Evolutionary conservation across 1,284 basidiomycete species (phyloP), one percentile per base, ranked within the genome.

Genomic region (Athelia sp.): DNA sequence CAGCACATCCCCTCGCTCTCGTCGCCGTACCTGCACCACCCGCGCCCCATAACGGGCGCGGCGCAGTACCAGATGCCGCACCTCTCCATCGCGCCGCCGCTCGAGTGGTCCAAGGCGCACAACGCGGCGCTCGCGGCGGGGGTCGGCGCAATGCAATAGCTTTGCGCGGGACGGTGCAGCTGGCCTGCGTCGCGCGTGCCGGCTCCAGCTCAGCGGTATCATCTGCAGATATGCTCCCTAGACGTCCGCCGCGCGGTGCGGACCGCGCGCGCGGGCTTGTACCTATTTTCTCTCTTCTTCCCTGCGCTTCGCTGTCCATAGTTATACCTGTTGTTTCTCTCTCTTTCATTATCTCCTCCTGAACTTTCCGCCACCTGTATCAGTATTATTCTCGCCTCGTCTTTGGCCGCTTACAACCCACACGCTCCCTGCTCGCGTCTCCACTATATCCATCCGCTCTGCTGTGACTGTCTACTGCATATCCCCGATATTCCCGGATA

Each of bases 1-100:
- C 36, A n/a, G 15, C 8, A n/a, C 66, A 56, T 50, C 59, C 49
- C 49, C 53, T 40, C 36, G 36, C 36, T 21, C 15, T 40, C 31
- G 24, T 53, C 56, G 10, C 58, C 72, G 1, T 72, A 76, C 52
- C 65, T 75, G 19, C 70, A 71, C 35, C 69, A 74, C 11, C 67
- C 71, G 0, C 66, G 67, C 42, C 61, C 65, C 8, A 17, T 40
- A 11, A 48, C 67, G 22, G 62, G 61, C 21, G 68, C 68, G 22
- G 73, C 74, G 42, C 55, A 63, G 1, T 73, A 66, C 46, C 47
- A 60, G 2, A 50, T 70, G 8, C 36, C 36, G 15, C 36, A 40
- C 36, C n/a, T 40, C 8, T 40, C 36, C 6, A n/a, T 40, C 36
- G n/a, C n/a, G n/a, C 36, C 6, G 15, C 36, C 36, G 6, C 8